Evolutionary conservation across 352 stramenopile species (phyloP), one percentile per base, ranked within the genome.

Genomic region (Globisporangium camurandrum): DNA sequence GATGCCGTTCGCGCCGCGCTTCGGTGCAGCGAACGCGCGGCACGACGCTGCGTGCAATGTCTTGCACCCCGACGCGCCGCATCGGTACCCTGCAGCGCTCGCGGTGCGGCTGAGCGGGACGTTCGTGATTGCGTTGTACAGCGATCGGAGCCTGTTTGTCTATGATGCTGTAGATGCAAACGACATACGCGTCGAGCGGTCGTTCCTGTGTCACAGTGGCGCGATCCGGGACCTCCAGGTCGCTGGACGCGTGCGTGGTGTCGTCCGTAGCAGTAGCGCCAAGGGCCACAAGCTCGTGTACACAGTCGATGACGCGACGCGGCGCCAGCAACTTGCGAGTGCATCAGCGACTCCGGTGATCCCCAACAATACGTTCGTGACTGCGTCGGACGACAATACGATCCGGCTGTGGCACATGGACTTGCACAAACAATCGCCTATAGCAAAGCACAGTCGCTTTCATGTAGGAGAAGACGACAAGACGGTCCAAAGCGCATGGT

Each of bases 321-420:
- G 53, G 8, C 46, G 46, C 4, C 19, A n/a, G n/a, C n/a, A n/a
- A n/a, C n/a, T n/a, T n/a, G n/a, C n/a, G n/a, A n/a, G n/a, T n/a
- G n/a, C n/a, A n/a, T 30, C 9, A 10, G 23, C 16, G 42, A 24
- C 22, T 46, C 48, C 52, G 1, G 49, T 68, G 1, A 51, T 89
- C 12, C 87, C 86, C 1, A 70, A 72, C 14, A 78, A 78, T 6
- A 70, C 78, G 3, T 84, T 97, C 51, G 67, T 94, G 4, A 95
- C 84, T 0, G 93, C 81, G 49, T 71, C 71, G 5, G 82, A 90
- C 23, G 88, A 97, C 56, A 90, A 93, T 49, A 96, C 86, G 0
- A 50, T 95, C 19, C 70, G 85, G 1, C 62, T 96, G 7, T 97
- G 88, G 88, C 74, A 95, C 52, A 54, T 96, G 24, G 80, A 91